A percentile compares a stretch with the other conserved stretches of the same genome.
Evolutionary conservation across 306 rosid genomes (phyloP).

Genomic region (Sicyos edulis): DNA sequence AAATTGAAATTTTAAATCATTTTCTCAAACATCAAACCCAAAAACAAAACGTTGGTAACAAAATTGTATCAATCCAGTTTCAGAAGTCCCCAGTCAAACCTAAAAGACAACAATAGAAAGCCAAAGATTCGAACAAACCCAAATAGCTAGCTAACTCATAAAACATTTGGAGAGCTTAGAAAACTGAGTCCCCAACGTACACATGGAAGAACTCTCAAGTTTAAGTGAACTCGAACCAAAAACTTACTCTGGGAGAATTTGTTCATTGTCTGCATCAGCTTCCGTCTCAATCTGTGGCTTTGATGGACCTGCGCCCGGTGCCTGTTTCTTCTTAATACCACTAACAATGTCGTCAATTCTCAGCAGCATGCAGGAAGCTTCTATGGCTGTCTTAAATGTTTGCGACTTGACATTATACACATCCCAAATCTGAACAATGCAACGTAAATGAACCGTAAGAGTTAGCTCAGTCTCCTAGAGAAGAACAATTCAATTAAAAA

Average conservation of each 20-base stretch:
- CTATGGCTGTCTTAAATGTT: conserved; percentile 95
- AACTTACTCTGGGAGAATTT: conserved; percentile 76
- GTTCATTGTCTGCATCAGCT: conserved; percentile 88
- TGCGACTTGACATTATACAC: conserved; percentile 95
- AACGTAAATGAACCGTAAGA: not conserved
- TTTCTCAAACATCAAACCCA: not conserved
- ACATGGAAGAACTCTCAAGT: not conserved
- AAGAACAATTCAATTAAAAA: not conserved
- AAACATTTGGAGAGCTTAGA: not conserved
- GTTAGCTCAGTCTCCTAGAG: not conserved
- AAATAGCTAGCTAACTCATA: not conserved
- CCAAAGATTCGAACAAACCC: not conserved
- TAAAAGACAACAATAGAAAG: not conserved
- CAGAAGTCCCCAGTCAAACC: conserved; percentile 12
- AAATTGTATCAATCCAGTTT: not conserved
- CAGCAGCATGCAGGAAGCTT: conserved; percentile 96
- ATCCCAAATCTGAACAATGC: conserved; percentile 30
- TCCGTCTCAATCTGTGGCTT: conserved; percentile 84
- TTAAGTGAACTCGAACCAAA: no score
- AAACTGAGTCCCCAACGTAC: not conserved
- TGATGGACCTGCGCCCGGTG: conserved; percentile 56
- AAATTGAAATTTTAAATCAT: not conserved
- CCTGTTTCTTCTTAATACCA: conserved; percentile 88
- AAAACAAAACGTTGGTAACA: conserved; percentile 1
- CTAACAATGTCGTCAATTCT: conserved; percentile 97